A percentile compares a stretch with the other conserved stretches of the same genome.
Evolutionary conservation across 495 filamentous ascomycete species (phyloP).

Genomic region (Podospora fimiseda): DNA sequence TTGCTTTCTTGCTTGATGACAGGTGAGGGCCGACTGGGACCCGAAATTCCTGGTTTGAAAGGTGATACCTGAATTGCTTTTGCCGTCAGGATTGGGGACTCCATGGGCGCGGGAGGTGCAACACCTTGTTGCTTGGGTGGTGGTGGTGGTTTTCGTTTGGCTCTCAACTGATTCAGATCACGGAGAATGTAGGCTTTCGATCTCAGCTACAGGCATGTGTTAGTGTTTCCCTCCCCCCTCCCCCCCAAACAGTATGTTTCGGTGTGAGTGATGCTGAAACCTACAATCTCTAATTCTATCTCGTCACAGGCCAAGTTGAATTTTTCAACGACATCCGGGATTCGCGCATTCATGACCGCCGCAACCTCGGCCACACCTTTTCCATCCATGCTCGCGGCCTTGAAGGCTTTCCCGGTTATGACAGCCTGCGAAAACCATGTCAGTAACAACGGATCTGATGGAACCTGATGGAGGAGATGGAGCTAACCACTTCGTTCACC

Average conservation of each 20-base stretch:
- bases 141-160: slow-evolving; percentile 17
- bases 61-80: neutral
- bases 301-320: slow-evolving; percentile 49
- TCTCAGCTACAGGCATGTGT: slow-evolving; percentile 26
- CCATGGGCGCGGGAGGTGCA: slow-evolving; percentile 19
- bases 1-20: neutral
- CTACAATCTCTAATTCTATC: slow-evolving; percentile 47
- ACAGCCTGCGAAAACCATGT: slow-evolving; percentile 34
- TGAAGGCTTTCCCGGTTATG: slow-evolving; percentile 45
- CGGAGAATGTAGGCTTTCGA: slow-evolving; percentile 39
- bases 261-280: slow-evolving; percentile 7
- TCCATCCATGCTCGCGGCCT: slow-evolving; percentile 33
- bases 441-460: neutral
- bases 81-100: slow-evolving; percentile 14
- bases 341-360: slow-evolving; percentile 27
- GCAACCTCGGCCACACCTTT: slow-evolving; percentile 23
- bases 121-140: slow-evolving; percentile 27
- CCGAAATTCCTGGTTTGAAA: neutral
- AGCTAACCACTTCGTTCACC: slow-evolving; percentile 43
- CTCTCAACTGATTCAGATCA: slow-evolving; percentile 36
- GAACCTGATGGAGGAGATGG: neutral
- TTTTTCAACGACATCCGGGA: slow-evolving; percentile 32
- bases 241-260: too few relatives aligned
- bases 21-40: slow-evolving; percentile 18
- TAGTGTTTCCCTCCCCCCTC: slow-evolving; percentile 11